Evolutionary conservation across 805 yeast species (phyloP).

Genomic region (Kuraishia molischiana): DNA sequence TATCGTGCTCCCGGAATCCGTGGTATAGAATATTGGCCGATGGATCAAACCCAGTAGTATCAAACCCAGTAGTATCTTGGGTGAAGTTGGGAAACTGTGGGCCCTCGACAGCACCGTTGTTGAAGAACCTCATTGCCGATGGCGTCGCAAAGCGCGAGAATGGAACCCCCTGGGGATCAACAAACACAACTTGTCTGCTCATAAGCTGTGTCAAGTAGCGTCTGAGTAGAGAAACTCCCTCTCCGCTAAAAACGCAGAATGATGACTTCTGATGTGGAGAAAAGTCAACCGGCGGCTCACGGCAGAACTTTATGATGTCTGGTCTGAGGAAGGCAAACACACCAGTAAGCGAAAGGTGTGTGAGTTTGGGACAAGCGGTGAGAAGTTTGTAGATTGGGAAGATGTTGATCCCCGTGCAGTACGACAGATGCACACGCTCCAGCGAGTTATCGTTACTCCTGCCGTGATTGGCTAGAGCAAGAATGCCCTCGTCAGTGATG

Average conservation of each 20-base stretch:
- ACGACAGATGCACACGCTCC: slow-evolving; percentile 89
- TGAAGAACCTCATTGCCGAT: too few species aligned
- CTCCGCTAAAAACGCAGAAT: slow-evolving; percentile 91
- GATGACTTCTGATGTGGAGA: slow-evolving; percentile 74
- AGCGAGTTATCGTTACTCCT: slow-evolving; percentile 70
- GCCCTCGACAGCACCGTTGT: too few species aligned
- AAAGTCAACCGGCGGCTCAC: slow-evolving; percentile 89
- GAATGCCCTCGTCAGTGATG: slow-evolving; percentile 78
- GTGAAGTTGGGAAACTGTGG: too few species aligned
- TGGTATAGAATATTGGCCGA: neutral
- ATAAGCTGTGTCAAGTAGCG: slow-evolving; percentile 40
- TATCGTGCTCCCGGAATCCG: neutral
- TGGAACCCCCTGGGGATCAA: too few species aligned
- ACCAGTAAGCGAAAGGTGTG: slow-evolving; percentile 89
- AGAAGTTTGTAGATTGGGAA: slow-evolving; percentile 70
- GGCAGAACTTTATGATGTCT: slow-evolving; percentile 79
- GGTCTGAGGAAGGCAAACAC: slow-evolving; percentile 80
- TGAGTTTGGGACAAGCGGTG: slow-evolving; percentile 73
- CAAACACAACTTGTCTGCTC: neutral
- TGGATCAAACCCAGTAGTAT: too few species aligned
- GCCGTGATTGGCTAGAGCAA: slow-evolving; percentile 49
- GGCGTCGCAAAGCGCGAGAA: too few species aligned
- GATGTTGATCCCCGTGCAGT: slow-evolving; percentile 73
- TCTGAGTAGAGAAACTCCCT: slow-evolving; percentile 72
- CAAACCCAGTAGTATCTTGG: too few species aligned